Evolutionary conservation across 1,284 basidiomycete genomes (phyloP), one percentile per base, ranked within the genome.

Genomic region (Puccinia sorghi): DNA sequence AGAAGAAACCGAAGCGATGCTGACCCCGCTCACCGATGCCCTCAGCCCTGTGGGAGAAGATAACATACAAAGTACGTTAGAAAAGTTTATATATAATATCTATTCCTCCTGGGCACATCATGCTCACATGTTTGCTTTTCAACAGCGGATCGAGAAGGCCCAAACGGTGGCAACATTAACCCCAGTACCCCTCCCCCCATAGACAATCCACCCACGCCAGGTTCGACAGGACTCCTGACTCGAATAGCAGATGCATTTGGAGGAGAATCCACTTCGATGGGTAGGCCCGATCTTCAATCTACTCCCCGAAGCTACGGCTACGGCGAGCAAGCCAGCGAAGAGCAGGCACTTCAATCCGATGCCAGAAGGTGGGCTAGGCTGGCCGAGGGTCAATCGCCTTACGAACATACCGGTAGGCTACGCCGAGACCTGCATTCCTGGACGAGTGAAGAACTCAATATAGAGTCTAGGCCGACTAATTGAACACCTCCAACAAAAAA

Each of bases 351-450:
- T 8, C 37, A 72, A 59, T 41, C 20, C 39, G 70, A 72, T 50
- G 70, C 70, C 17, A 27, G 32, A 20, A 52, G 50, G 37, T 72
- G 70, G 70, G 70, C 70, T 56, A 59, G 54, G 22, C 56, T 72
- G 22, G 22, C 50, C 8, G 70, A 72, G 41, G 39, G 54, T 15
- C 70, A 72, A 37, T 32, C 70, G 8, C 70, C 70, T 59, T 72
- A 72, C 54, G 54, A 41, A n/a, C 70, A 59, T 39, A 59, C 50
- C 13, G 50, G 52, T 17, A 32, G 32, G 15, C 22, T 72, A 43
- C 70, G 70, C n/a, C 7, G 54, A 57, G 70, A 72, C 39, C 27
- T 72, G 27, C 54, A 72, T 50, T 56, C 70, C 48, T 72, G 70
- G 70, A 43, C 54, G 8, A 54, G 12, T 54, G 67, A 70, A 2